These are phyloP conservation scores for Pythium dissimile DNA, from an alignment of 352 stramenopile genomes.

Conservation along the genomic window DNA sequence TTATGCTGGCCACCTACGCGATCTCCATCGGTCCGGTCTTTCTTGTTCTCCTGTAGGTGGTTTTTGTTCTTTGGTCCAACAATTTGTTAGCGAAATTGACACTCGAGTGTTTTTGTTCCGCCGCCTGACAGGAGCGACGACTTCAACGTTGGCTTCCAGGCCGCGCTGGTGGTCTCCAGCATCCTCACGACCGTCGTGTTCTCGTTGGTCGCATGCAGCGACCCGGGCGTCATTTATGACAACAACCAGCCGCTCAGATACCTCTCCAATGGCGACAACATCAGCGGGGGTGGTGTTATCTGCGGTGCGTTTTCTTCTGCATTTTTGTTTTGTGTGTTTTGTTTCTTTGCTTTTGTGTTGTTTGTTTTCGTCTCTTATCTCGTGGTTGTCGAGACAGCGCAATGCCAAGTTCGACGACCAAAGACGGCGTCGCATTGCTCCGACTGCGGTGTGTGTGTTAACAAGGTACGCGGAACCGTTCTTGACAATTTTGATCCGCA, in stretches of 20 bases:
- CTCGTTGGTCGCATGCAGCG: slow-evolving; percentile 73
- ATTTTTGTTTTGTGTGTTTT: background rate
- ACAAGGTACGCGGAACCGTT: slow-evolving; percentile 34
- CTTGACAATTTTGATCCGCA: background rate
- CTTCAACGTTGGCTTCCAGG: slow-evolving; percentile 37
- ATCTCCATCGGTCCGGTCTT: slow-evolving; percentile 51
- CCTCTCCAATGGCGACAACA: slow-evolving; percentile 27
- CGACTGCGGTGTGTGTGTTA: slow-evolving; percentile 73
- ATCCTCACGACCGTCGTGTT: slow-evolving; percentile 63
- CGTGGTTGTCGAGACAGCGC: slow-evolving; percentile 31
- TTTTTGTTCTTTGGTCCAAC: background rate
- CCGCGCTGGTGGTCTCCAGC: slow-evolving; percentile 47
- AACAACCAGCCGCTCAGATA: slow-evolving; percentile 28
- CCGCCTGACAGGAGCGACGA: slow-evolving; percentile 25
- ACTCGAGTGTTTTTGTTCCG: background rate
- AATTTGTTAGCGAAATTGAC: no score
- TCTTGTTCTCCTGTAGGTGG: slow-evolving; percentile 42
- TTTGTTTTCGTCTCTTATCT: background rate
- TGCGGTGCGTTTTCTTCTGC: slow-evolving; percentile 45
- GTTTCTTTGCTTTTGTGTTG: background rate
- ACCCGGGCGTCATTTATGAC: slow-evolving; percentile 68
- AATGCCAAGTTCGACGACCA: slow-evolving; percentile 72
- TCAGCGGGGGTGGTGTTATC: slow-evolving; percentile 54
- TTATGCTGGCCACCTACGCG: slow-evolving; percentile 74
- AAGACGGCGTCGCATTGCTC: slow-evolving; percentile 73